Conservation (phyloP, 257 asterid genomes). For the Forsythia viridissima region DNA sequence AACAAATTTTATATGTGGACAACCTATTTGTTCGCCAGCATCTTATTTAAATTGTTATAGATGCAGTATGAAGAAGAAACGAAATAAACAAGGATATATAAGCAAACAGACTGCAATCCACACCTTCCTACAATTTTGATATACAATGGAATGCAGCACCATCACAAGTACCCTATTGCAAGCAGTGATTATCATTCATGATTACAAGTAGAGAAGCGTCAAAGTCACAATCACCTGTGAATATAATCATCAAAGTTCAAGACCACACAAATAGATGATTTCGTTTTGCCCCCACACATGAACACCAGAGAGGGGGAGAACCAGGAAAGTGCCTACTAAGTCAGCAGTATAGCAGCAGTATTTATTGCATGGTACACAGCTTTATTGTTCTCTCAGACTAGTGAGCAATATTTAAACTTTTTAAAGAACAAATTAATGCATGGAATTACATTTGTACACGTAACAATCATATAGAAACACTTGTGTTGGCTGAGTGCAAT, state of each 20-base stretch:
- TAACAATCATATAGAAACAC: background rate
- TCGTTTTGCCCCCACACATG: too few relatives aligned
- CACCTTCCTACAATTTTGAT: background rate
- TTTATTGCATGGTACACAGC: background rate
- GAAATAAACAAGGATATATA: background rate
- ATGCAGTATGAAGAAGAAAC: background rate
- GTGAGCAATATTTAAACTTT: background rate
- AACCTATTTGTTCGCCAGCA: constrained; percentile 2
- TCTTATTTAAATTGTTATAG: background rate
- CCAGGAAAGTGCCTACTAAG: background rate
- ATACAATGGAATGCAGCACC: background rate
- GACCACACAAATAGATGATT: background rate
- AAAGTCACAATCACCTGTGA: background rate
- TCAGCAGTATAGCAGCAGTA: background rate
- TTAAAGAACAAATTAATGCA: background rate
- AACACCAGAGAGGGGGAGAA: background rate
- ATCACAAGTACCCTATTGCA: background rate
- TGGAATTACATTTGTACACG: too few relatives aligned
- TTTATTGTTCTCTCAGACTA: background rate
- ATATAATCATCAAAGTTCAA: background rate
- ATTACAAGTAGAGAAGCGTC: background rate
- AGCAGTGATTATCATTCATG: background rate
- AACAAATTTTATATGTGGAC: background rate
- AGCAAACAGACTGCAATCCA: background rate
- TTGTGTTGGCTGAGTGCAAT: background rate